Percentiles rank a stretch among this genome's conserved stretches.
These are phyloP conservation scores for Orbilia blumenaviensis DNA, from an alignment of 2,329 filamentous ascomycete species.

Conservation along the genomic window DNA sequence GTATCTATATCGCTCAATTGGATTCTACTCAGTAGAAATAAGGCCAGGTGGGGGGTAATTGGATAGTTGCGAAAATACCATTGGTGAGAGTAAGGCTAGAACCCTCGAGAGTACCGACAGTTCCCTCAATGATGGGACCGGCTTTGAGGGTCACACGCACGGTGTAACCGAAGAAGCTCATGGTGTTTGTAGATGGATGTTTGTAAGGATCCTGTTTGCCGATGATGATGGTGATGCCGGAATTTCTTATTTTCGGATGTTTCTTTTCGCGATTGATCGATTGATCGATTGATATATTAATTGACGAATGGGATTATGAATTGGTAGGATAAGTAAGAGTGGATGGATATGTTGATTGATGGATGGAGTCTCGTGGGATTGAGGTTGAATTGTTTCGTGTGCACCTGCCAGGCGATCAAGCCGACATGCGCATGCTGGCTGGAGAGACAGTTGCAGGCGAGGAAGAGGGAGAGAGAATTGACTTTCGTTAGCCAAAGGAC, in stretches of 20 bases:
- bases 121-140: slow-evolving; percentile 73
- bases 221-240: too few relatives aligned
- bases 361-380: background rate
- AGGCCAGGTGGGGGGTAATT: too few relatives aligned
- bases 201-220: background rate
- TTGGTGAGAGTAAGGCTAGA: slow-evolving; percentile 75
- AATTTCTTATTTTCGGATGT: too few relatives aligned
- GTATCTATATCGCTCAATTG: slow-evolving; percentile 56
- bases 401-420: slow-evolving; percentile 3
- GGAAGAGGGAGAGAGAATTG: background rate
- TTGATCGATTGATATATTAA: background rate
- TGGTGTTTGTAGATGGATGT: background rate
- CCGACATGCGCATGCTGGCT: background rate
- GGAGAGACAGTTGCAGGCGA: background rate
- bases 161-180: slow-evolving; percentile 74
- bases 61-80: slow-evolving; percentile 66
- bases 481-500: background rate
- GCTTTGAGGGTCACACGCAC: slow-evolving; percentile 78
- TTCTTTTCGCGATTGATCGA: too few relatives aligned
- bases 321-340: too few relatives aligned
- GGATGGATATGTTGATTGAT: background rate
- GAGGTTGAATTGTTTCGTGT: background rate
- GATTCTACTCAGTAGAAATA: slow-evolving; percentile 58
- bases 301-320: background rate
- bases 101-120: slow-evolving; percentile 75